Base-by-base conservation (phyloP, 2,329 filamentous ascomycete species). In the Penicillium sp. region DNA sequence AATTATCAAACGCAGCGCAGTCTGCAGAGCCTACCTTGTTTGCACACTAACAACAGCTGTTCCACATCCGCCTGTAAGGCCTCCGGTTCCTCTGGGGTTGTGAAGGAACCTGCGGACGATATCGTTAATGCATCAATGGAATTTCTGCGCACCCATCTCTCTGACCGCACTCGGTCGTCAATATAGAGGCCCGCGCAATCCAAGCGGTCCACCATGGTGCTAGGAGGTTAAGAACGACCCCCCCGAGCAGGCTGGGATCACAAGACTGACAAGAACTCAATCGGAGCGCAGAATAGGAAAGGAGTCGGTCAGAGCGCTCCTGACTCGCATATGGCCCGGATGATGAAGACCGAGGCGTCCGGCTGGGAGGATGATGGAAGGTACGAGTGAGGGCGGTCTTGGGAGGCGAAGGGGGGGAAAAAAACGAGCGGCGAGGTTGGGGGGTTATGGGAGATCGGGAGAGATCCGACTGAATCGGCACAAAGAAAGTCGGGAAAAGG, bases 11-110 rank as follows among this genome's bases (percentile, higher is more conserved):
- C 48, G 53, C 55, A 34, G 31, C n/a, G 31, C 45, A 50, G 13
- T 14, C 9, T 50, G 40, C 32, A 16, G 24, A 46, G 68, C 78
- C 60, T 72, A 82, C 82, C 81, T 76, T 81, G 77, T 65, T 77
- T 79, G 65, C 82, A 84, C 29, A 80, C 76, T 34, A 72, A 74
- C 45, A 84, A 65, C 50, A 85, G 69, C 20, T 74, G 73, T 56
- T 77, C 74, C 31, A 84, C 66, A 69, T 84, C 83, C 35, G 67
- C 69, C 44, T 76, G 72, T 20, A 83, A 70, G 48, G 76, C 73
- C 49, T 72, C 72, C 14, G 76, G 72, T 57, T 80, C 77, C 34
- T 76, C 72, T 11, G 74, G 66, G 48, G 68, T 63, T 34, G 59
- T 55, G 57, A 65, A 65, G 43, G 68, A 65, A 63, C 66, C 62